These are phyloP conservation scores for Diutina catenulata DNA, from an alignment of 1,139 yeast genomes.

Conservation along the genomic window DNA sequence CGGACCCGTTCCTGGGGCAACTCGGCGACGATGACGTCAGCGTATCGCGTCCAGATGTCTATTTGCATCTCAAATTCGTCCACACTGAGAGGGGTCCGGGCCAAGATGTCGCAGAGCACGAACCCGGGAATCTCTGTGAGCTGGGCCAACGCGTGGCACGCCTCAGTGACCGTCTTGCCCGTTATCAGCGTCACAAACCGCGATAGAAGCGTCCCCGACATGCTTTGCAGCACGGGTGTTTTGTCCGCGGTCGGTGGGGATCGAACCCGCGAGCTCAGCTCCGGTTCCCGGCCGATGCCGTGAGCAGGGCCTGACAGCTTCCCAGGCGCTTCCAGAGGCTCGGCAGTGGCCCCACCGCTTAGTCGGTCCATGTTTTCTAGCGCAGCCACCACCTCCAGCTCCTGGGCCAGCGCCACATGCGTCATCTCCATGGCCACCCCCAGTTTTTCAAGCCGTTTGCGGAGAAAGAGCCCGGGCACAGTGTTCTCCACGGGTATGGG, in stretches of 20 bases:
- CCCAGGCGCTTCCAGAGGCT: no score
- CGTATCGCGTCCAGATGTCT: conserved; percentile 23
- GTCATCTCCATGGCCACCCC: no score
- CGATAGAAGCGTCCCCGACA: no score
- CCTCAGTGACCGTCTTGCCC: conserved; percentile 16
- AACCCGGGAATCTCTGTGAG: conserved; percentile 24
- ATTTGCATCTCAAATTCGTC: conserved; percentile 23
- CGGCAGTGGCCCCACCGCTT: no score
- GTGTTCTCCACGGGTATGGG: conserved; percentile 1
- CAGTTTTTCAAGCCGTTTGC: neutral
- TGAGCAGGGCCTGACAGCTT: no score
- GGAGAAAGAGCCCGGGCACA: neutral
- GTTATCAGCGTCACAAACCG: conserved; percentile 8
- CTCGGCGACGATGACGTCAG: conserved; percentile 7
- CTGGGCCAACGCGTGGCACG: conserved; percentile 19
- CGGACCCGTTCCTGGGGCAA: neutral
- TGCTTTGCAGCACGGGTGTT: no score
- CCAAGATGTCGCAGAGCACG: conserved; percentile 22
- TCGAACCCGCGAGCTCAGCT: no score
- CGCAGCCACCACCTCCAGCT: no score
- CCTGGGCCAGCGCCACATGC: no score
- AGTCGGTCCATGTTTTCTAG: no score
- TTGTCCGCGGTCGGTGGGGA: no score
- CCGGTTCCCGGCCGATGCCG: no score
- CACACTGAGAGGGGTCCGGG: conserved; percentile 23